phyloP scores from a whole-genome alignment of 139 green algal species.

The Ettlia oleoabundans region DNA sequence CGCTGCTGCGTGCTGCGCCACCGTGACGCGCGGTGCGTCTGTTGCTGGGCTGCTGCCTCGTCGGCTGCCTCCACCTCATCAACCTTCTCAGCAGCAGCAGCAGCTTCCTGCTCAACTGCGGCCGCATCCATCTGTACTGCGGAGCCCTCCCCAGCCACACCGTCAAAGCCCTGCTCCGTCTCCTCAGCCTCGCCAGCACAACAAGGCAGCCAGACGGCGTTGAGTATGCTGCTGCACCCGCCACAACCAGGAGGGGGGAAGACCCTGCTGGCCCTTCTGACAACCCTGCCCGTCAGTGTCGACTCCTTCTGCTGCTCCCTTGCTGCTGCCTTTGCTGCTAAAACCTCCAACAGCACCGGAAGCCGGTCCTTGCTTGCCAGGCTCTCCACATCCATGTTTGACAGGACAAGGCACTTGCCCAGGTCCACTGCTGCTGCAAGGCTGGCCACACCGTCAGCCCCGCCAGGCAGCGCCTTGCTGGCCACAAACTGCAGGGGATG shows the following conservation, averaged over 20 bases:
- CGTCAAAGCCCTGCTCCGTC: background rate
- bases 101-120: background rate
- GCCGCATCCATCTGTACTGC: background rate
- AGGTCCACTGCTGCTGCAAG: slow-evolving; percentile 6
- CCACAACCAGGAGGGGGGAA: too few relatives aligned
- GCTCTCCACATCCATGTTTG: background rate
- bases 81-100: too few relatives aligned
- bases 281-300: too few relatives aligned
- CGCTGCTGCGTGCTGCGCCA: background rate
- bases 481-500: slow-evolving; percentile 16
- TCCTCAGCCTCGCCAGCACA: too few relatives aligned
- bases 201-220: too few relatives aligned
- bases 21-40: too few relatives aligned
- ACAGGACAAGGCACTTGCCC: background rate
- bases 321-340: background rate
- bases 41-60: too few relatives aligned
- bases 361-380: background rate
- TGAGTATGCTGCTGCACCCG: too few relatives aligned
- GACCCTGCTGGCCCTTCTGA: too few relatives aligned
- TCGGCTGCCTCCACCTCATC: too few relatives aligned
- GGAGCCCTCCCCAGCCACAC: background rate
- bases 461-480: slow-evolving; percentile 18
- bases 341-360: background rate
- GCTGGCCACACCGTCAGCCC: background rate
- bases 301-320: background rate